Base-by-base conservation (phyloP, 192 early-diverging fungal genomes). In the Umbelopsis vinacea region DNA sequence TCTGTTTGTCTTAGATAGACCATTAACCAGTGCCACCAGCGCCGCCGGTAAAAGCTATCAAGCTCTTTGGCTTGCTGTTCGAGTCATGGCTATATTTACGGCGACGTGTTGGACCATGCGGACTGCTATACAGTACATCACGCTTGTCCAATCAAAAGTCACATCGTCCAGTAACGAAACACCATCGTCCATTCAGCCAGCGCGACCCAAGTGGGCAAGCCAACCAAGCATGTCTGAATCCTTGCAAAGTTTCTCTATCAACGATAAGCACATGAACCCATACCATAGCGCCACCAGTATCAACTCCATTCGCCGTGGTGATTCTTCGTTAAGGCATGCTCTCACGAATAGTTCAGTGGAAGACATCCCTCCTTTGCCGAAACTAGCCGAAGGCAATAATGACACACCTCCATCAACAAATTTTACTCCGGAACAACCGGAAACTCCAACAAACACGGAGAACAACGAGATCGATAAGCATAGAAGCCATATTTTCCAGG, bases 241-340 rank as follows among this genome's bases (percentile, higher is more conserved):
- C 12, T 35, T 63, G 2, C 15, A 63, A 12, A 63, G 57, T 37
- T 63, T 63, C 14, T 22, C 57, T 14, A 63, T 63, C 57, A 63
- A 63, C 35, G 57, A 63, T 4, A 63, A 63, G 19, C 57, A 63
- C 19, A 63, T 63, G 57, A 63, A 63, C n/a, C 57, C 57, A 29
- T 29, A 63, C 17, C 57, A 22, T 29, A 63, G 33, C 26, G 17
- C 57, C 29, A 33, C 29, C 17, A 63, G 57, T 26, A 2, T 63
- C 14, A 26, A 35, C 26, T 63, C 57, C 14, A 63, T 22, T 26
- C 57, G 57, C 33, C 57, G 57, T 14, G 57, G 33, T 43, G 40
- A 43, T 37, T 63, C 57, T 19, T 33, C 23, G 14, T 17, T 63
- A 9, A 63, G 35, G 17, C 26, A 63, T n/a, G 2, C 26, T 17